A percentile compares a stretch with the other conserved stretches of the same genome.
These are phyloP conservation scores for Ceratobasidium sp. DNA, from an alignment of 1,284 basidiomycete genomes.

Conservation along the genomic window DNA sequence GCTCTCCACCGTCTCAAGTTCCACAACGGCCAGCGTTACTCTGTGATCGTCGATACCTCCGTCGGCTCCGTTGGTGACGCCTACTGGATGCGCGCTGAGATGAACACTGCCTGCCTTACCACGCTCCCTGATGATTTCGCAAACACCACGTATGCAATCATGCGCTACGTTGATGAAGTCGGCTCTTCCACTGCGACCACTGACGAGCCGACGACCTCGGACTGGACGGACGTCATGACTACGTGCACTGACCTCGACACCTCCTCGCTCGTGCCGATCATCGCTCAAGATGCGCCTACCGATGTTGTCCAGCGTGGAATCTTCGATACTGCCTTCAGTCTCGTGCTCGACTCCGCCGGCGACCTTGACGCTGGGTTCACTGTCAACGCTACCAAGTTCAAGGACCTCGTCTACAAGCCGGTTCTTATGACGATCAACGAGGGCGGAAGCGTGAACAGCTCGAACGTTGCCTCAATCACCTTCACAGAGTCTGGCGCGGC, in stretches of 20 bases:
- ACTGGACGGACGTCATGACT: slow-evolving; percentile 18
- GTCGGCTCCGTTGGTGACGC: slow-evolving; percentile 51
- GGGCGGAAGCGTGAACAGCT: slow-evolving; percentile 45
- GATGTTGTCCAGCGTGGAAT: slow-evolving; percentile 24
- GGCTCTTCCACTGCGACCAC: slow-evolving; percentile 37
- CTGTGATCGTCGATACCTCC: slow-evolving; percentile 59
- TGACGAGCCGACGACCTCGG: slow-evolving; percentile 24
- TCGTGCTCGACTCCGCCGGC: slow-evolving; percentile 18
- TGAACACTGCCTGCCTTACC: slow-evolving; percentile 54
- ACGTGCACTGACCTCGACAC: slow-evolving; percentile 38
- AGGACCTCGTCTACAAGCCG: slow-evolving; percentile 45
- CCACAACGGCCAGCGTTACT: slow-evolving; percentile 61
- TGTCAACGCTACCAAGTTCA: slow-evolving; percentile 37
- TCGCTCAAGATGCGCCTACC: slow-evolving; percentile 30
- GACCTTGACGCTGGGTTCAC: slow-evolving; percentile 41
- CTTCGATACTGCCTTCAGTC: slow-evolving; percentile 1
- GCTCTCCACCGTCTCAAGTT: slow-evolving; percentile 51
- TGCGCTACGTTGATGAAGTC: slow-evolving; percentile 50
- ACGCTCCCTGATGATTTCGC: slow-evolving; percentile 53
- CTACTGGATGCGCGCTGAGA: slow-evolving; percentile 58
- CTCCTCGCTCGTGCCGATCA: slow-evolving; percentile 33
- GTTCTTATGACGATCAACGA: slow-evolving; percentile 47
- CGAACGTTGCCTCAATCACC: slow-evolving; percentile 19
- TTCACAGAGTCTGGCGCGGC: slow-evolving; percentile 37
- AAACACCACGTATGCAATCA: slow-evolving; percentile 49